These are phyloP conservation scores for Euclidium syriacum DNA, from an alignment of 345 rosid species.

Conservation along the genomic window DNA sequence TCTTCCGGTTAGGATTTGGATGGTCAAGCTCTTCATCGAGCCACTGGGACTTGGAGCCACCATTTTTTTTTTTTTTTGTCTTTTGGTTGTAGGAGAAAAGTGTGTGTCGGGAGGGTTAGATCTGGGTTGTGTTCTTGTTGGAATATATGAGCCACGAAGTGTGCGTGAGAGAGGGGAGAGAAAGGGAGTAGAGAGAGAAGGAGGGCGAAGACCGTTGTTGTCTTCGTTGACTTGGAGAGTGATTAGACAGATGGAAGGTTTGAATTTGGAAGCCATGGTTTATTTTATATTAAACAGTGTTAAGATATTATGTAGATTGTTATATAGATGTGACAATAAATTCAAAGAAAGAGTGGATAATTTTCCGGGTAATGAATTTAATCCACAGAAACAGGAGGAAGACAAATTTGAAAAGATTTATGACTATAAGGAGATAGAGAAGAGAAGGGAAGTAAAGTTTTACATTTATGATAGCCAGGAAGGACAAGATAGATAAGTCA, in stretches of 20 bases:
- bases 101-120: conserved; percentile 19
- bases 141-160: conserved; percentile 28
- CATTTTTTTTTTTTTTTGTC: not conserved
- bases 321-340: not conserved
- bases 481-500: conserved; percentile 1
- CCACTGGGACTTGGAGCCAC: conserved; percentile 22
- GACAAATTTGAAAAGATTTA: not conserved
- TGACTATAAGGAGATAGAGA: conserved; percentile 1
- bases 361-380: not conserved
- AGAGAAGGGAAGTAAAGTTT: not conserved
- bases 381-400: not conserved
- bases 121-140: conserved; percentile 20
- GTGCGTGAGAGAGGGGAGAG: conserved; percentile 13
- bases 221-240: conserved; percentile 26
- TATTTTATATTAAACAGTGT: not conserved
- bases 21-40: conserved; percentile 31
- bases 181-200: not conserved
- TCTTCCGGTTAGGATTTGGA: conserved; percentile 38
- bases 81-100: conserved; percentile 7
- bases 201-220: conserved; percentile 25
- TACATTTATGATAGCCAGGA: not conserved
- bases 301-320: not conserved
- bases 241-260: conserved; percentile 10
- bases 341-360: conserved; percentile 11
- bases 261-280: not conserved